These are phyloP conservation scores for Earliella scabrosa DNA, from an alignment of 1,284 basidiomycete species.

Conservation along the genomic window DNA sequence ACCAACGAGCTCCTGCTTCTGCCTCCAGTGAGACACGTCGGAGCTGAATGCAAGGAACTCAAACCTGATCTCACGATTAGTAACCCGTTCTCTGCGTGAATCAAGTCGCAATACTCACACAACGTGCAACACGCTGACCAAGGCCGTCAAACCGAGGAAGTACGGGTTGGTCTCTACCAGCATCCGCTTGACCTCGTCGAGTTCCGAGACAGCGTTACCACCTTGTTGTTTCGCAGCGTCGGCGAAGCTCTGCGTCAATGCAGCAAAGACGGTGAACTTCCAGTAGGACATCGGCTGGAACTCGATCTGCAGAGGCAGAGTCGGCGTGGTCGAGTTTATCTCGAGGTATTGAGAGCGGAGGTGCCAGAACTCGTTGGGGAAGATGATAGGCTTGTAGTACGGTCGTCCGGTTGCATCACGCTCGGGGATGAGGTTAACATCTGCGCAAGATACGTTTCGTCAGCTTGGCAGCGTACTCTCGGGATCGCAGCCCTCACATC, in stretches of 20 bases:
- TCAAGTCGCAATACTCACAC: constrained; percentile 55
- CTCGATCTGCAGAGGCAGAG: constrained; percentile 79
- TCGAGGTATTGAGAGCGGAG: constrained; percentile 80
- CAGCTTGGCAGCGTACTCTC: background rate
- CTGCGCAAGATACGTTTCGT: constrained; percentile 38
- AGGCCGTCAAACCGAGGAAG: constrained; percentile 80
- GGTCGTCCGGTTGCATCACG: constrained; percentile 66
- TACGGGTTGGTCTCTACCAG: constrained; percentile 93
- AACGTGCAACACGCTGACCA: constrained; percentile 88
- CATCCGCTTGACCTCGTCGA: constrained; percentile 95
- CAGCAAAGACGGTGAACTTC: constrained; percentile 85
- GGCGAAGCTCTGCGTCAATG: constrained; percentile 82
- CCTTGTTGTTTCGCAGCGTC: constrained; percentile 80
- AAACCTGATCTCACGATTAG: constrained; percentile 54
- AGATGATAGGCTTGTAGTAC: constrained; percentile 87
- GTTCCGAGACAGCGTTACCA: constrained; percentile 63
- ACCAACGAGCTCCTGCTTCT: constrained; percentile 88
- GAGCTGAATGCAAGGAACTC: constrained; percentile 95
- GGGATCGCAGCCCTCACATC: constrained; percentile 51
- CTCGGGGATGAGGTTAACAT: constrained; percentile 61
- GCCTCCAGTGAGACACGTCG: constrained; percentile 94
- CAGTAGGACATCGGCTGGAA: constrained; percentile 87
- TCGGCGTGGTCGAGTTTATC: constrained; percentile 77
- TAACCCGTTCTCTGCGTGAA: constrained; percentile 3
- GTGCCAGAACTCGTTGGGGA: constrained; percentile 96